Percentiles rank a stretch among this genome's conserved stretches.
Evolutionary conservation across 129 eudicot species (phyloP).

Genomic region (Pseudognaphalium luteoalbum): DNA sequence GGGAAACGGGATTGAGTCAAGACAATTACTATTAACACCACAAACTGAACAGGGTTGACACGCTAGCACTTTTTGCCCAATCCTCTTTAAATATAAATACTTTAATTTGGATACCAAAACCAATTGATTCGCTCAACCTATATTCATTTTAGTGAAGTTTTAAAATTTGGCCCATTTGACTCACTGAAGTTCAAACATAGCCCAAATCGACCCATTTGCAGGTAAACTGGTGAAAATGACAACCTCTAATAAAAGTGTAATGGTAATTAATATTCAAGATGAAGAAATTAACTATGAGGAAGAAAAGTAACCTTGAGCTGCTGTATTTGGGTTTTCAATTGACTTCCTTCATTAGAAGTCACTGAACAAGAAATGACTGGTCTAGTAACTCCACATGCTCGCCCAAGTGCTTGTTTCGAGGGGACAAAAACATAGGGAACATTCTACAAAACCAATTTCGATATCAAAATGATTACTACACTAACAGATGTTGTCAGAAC

Average conservation of each 20-base stretch:
- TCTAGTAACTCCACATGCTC: constrained; percentile 91
- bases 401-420: constrained; percentile 86
- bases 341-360: constrained; percentile 86
- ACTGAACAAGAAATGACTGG: constrained; percentile 88
- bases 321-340: constrained; percentile 77
- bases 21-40: background rate
- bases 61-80: background rate
- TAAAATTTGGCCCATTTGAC: background rate
- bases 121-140: background rate
- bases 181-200: background rate
- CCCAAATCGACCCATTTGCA: background rate
- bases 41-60: background rate
- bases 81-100: too few relatives aligned
- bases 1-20: background rate
- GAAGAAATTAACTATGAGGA: background rate
- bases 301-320: constrained; percentile 62
- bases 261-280: background rate
- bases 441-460: constrained; percentile 45
- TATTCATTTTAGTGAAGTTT: background rate
- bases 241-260: background rate
- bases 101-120: background rate
- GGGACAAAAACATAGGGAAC: constrained; percentile 92
- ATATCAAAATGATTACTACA: background rate
- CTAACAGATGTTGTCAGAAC: background rate
- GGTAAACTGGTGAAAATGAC: background rate